Evolutionary conservation across 2,329 filamentous ascomycete species (phyloP).

Genomic region (Knufia petricola): DNA sequence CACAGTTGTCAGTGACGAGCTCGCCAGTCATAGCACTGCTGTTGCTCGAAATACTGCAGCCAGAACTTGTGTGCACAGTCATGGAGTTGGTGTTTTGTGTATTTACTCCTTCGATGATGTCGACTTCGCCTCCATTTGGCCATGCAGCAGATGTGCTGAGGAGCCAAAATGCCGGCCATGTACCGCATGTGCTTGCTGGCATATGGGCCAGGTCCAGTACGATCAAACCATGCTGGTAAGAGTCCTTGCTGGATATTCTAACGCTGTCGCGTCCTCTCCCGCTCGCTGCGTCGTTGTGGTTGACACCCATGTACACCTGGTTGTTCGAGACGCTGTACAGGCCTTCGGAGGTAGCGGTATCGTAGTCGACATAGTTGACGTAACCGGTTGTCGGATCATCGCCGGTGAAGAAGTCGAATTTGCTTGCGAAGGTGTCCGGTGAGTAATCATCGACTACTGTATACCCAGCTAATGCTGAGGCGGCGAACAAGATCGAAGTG

Average conservation of each 20-base stretch:
- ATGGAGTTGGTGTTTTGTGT: constrained; percentile 48
- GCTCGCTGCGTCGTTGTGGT: constrained; percentile 49
- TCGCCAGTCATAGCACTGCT: constrained; percentile 36
- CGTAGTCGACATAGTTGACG: constrained; percentile 56
- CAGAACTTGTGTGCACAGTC: constrained; percentile 56
- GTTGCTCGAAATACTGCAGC: constrained; percentile 50
- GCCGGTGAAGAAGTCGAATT: constrained; percentile 43
- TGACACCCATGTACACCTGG: constrained; percentile 60
- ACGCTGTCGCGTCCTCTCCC: constrained; percentile 58
- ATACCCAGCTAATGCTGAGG: constrained; percentile 27
- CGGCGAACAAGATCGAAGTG: constrained; percentile 11
- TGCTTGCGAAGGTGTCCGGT: constrained; percentile 39
- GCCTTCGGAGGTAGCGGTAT: constrained; percentile 45
- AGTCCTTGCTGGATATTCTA: constrained; percentile 56
- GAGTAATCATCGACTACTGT: constrained; percentile 41
- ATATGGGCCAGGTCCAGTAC: constrained; percentile 66
- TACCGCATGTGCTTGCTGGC: constrained; percentile 62
- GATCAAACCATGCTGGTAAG: constrained; percentile 58
- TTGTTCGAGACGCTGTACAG: constrained; percentile 50
- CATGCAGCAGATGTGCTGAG: constrained; percentile 27
- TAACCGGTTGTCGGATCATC: constrained; percentile 66
- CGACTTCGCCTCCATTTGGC: constrained; percentile 39
- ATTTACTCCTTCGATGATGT: constrained; percentile 54
- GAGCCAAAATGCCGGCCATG: constrained; percentile 58
- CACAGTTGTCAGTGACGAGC: constrained; percentile 48